Evolutionary conservation across 1,284 basidiomycete genomes (phyloP), one percentile per base, ranked within the genome.

Genomic region (Tilletia caries): DNA sequence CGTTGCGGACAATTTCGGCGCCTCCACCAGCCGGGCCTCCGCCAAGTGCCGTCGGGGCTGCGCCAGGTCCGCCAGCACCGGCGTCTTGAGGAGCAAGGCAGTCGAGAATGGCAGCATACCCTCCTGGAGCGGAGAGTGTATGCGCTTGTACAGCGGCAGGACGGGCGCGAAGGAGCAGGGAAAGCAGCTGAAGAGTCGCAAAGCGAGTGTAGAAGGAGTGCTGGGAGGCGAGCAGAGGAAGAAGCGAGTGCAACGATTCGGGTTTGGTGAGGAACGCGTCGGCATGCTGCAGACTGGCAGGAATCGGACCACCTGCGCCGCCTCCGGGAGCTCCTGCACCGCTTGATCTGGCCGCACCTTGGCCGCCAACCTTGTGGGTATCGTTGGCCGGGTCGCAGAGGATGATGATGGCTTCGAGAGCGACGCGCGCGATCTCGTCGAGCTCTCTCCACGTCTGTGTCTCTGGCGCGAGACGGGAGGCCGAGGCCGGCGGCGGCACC

Each of bases 141-240:
- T 95, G 93, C 34, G 87, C 87, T 84, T 98, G 96, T 4, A 96
- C 89, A 33, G 88, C 86, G 64, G 90, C 87, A 23, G 93, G 88
- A 64, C 94, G 75, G 64, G 76, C 73, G 41, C 79, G 72, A 86
- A 83, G 93, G 91, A 78, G 90, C 88, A 71, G 95, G 85, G 64
- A 98, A 54, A 98, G 87, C 75, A 92, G 89, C 82, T 97, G 92
- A 12, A 98, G 87, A 3, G 92, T 89, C 64, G 91, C 89, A 84
- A 93, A 93, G 27, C 94, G 90, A 48, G 91, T 89, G 83, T 96
- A 95, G 85, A 96, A 96, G 72, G 86, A 76, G 65, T 77, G 75
- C 27, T 75, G 33, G 2, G 79, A 75, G 0, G 76, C 74, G 1
- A 82, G 70, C 1, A 98, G 87, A 1, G 88, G 84, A 72, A 98